Conservation (phyloP, 2,329 filamentous ascomycete genomes). For the Talaromyces pinophilus region DNA sequence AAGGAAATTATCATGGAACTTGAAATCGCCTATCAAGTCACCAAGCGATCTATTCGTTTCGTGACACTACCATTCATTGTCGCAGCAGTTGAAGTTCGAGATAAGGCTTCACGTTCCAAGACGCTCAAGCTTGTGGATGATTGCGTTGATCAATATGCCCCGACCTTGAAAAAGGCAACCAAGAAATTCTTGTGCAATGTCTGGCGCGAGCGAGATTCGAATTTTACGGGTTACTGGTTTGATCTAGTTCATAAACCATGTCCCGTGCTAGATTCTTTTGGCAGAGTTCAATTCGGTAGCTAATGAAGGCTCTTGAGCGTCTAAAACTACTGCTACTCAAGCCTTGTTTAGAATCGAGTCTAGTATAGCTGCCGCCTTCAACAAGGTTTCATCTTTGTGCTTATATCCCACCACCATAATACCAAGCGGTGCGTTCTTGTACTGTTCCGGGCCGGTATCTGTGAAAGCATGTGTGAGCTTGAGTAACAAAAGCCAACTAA, state of each 20-base stretch:
- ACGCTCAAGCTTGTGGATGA: constrained; percentile 18
- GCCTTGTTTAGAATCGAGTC: constrained; percentile 11
- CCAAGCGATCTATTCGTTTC: constrained; percentile 4
- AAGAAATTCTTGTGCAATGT: constrained; percentile 15
- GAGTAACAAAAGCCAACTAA: background rate
- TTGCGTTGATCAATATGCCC: constrained; percentile 15
- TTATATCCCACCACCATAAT: constrained; percentile 19
- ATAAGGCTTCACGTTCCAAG: constrained; percentile 1
- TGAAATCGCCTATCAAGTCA: constrained; percentile 15
- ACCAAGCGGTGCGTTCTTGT: constrained; percentile 7
- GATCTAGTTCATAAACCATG: constrained; percentile 18
- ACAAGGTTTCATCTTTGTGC: constrained; percentile 13
- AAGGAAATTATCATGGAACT: constrained; percentile 19
- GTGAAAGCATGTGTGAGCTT: background rate
- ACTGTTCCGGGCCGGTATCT: constrained; percentile 16
- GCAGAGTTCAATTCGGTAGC: background rate
- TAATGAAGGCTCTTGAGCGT: background rate
- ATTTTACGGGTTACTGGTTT: constrained; percentile 10
- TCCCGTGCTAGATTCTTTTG: constrained; percentile 13
- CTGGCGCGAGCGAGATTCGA: constrained; percentile 13
- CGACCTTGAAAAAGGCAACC: constrained; percentile 13
- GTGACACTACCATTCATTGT: constrained; percentile 15
- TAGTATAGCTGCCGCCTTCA: background rate
- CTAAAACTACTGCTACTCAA: background rate
- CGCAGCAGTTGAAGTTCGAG: constrained; percentile 17